phyloP scores from a whole-genome alignment of 257 asterid species.

The Leonotis leonurus region DNA sequence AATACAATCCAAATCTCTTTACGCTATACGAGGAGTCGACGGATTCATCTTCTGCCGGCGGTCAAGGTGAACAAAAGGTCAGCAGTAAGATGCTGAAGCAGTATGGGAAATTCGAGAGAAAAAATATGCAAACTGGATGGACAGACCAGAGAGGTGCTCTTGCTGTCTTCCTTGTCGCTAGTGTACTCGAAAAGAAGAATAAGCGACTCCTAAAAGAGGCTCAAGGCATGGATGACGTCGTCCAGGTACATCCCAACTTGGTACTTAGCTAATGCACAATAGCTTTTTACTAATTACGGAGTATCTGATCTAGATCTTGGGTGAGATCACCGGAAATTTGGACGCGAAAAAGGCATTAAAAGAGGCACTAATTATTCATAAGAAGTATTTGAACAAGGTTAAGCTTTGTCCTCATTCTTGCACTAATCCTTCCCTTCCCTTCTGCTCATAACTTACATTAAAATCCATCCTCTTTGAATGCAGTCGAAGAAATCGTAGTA shows the following conservation, averaged over 20 bases:
- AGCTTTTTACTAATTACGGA: background rate
- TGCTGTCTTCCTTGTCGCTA: conserved; percentile 81
- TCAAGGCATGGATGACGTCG: conserved; percentile 90
- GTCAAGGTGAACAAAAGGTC: conserved; percentile 34
- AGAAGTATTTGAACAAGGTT: conserved; percentile 85
- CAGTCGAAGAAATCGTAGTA: conserved; percentile 56
- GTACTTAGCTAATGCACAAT: background rate
- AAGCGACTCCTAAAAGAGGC: conserved; percentile 77
- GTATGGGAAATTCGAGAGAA: conserved; percentile 84
- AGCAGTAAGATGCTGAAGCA: conserved; percentile 50
- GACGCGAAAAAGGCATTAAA: conserved; percentile 81
- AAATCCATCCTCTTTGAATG: conserved; percentile 23
- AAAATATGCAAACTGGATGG: conserved; percentile 67
- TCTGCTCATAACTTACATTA: too few species aligned
- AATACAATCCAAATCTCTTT: conserved; percentile 73
- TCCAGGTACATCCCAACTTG: conserved; percentile 38
- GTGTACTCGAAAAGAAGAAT: conserved; percentile 85
- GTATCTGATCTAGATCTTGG: conserved; percentile 51
- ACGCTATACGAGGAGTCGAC: conserved; percentile 51
- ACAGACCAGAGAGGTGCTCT: conserved; percentile 72
- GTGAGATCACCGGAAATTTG: conserved; percentile 84
- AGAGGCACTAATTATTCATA: conserved; percentile 72
- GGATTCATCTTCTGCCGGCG: conserved; percentile 22
- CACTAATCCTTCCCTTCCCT: too few species aligned
- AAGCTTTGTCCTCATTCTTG: conserved; percentile 18